Evolutionary conservation across 495 filamentous ascomycete genomes (phyloP), one percentile per base, ranked within the genome.

Genomic region (Hypoxylon lienhwacheense): DNA sequence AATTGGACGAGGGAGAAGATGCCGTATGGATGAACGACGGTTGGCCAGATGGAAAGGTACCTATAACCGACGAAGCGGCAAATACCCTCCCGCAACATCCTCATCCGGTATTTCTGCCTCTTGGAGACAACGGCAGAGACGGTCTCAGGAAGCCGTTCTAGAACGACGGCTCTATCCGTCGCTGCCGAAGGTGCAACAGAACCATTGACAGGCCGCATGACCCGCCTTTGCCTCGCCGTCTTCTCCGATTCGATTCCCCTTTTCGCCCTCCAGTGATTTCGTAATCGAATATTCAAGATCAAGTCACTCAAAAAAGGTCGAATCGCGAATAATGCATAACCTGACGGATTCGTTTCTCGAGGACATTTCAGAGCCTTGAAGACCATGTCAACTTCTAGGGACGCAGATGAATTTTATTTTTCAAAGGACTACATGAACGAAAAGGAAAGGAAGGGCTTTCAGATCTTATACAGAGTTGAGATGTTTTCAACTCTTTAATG

Each of bases 91-190:
- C 33, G 7, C 7, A 0, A 11, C 45, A 53, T 11, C 22, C 28
- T 7, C n/a, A n/a, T n/a, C 16, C 40, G 11, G n/a, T 8, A 1
- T 5, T 19, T 2, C n/a, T 47, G 8, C 8, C 17, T 6, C 51
- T 34, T 4, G 57, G 51, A 7, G 51, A 61, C 14, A 47, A 61
- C 28, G 57, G 51, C 7, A 25, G 7, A 0, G 51, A 55, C 10
- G 22, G 1, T 0, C 8, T 3, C 14, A 1, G 19, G n/a, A n/a
- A n/a, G 22, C 29, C 45, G 35, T 33, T 10, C 16, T 54, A 55
- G 51, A 14, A 10, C 11, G 26, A 17, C 8, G 39, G 24, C 7
- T 26, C 7, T 7, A 4, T 0, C 12, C 32, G 7, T 37, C 43
- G 16, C 1, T 53, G 49, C 49, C 16, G 4, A 0, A 7, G 16